These are phyloP conservation scores for Aspergillus sergii DNA, from an alignment of 2,329 filamentous ascomycete genomes.

Conservation along the genomic window DNA sequence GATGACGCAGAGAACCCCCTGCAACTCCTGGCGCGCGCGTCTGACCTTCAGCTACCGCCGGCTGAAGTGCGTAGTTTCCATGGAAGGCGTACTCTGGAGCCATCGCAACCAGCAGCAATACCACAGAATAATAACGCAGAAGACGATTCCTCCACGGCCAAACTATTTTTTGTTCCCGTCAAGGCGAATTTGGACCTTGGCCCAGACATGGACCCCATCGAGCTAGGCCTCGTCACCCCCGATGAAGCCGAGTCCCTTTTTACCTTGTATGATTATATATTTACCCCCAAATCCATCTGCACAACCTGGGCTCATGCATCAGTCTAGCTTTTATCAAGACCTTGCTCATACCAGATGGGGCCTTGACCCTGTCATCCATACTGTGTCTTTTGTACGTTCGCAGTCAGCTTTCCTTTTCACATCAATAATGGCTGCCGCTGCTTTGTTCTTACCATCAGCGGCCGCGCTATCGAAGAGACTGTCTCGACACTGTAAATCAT, in stretches of 20 bases:
- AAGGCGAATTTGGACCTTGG: constrained; percentile 66
- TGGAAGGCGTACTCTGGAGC: constrained; percentile 28
- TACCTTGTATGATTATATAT: constrained; percentile 53
- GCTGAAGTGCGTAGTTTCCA: constrained; percentile 27
- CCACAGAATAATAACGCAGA: constrained; percentile 14
- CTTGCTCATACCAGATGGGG: constrained; percentile 75
- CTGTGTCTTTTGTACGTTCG: constrained; percentile 64
- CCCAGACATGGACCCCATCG: constrained; percentile 67
- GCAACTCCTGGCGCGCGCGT: constrained; percentile 72
- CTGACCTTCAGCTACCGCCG: constrained; percentile 64
- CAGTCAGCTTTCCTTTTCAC: constrained; percentile 73
- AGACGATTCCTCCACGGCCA: constrained; percentile 40
- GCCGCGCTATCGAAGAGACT: constrained; percentile 67
- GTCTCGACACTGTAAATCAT: constrained; percentile 63
- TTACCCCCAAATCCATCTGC: not conserved
- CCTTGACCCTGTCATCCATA: constrained; percentile 69
- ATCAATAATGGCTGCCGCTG: constrained; percentile 69
- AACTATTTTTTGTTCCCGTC: constrained; percentile 68
- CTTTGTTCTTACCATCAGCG: constrained; percentile 66
- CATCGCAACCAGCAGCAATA: constrained; percentile 45
- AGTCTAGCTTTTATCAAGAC: constrained; percentile 65
- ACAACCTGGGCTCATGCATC: constrained; percentile 3
- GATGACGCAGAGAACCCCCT: constrained; percentile 77
- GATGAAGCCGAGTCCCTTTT: constrained; percentile 68
- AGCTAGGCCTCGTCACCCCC: constrained; percentile 68